phyloP scores from a whole-genome alignment of 2,329 filamentous ascomycete genomes.

The Fragosphaeria purpurea region DNA sequence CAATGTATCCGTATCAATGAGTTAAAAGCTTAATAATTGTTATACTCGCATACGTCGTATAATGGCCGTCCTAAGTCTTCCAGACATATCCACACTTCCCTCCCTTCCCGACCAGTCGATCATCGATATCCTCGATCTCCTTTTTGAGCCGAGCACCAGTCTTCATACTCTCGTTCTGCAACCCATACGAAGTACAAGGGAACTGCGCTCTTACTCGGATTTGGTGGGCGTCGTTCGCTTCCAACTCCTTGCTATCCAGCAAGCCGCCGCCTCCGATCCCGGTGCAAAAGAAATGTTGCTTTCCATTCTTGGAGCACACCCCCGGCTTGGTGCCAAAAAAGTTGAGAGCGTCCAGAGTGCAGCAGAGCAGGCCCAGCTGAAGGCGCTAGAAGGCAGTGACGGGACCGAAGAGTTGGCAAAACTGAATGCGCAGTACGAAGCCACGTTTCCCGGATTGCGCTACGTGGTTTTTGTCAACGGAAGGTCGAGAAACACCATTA shows the following conservation, averaged over 20 bases:
- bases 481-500: slow-evolving; percentile 59
- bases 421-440: slow-evolving; percentile 72
- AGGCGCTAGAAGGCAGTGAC: slow-evolving; percentile 40
- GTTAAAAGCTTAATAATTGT: no score
- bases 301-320: slow-evolving; percentile 69
- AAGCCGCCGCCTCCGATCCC: slow-evolving; percentile 29
- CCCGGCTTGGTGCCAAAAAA: slow-evolving; percentile 70
- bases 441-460: slow-evolving; percentile 67
- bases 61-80: slow-evolving; percentile 32
- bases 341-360: slow-evolving; percentile 72
- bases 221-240: slow-evolving; percentile 58
- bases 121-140: slow-evolving; percentile 55
- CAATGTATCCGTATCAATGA: no score
- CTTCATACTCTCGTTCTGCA: slow-evolving; percentile 65
- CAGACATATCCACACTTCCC: slow-evolving; percentile 45
- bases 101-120: slow-evolving; percentile 45
- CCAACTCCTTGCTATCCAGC: slow-evolving; percentile 47
- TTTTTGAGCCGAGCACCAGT: slow-evolving; percentile 73
- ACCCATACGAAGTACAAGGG: slow-evolving; percentile 45
- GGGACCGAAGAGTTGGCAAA: slow-evolving; percentile 46
- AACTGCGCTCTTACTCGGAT: slow-evolving; percentile 56
- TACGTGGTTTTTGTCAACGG: slow-evolving; percentile 94
- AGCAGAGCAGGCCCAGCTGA: slow-evolving; percentile 72
- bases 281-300: slow-evolving; percentile 49
- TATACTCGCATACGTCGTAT: no score